These are phyloP conservation scores for Postia placenta DNA, from an alignment of 768 basidiomycete genomes.

Conservation along the genomic window DNA sequence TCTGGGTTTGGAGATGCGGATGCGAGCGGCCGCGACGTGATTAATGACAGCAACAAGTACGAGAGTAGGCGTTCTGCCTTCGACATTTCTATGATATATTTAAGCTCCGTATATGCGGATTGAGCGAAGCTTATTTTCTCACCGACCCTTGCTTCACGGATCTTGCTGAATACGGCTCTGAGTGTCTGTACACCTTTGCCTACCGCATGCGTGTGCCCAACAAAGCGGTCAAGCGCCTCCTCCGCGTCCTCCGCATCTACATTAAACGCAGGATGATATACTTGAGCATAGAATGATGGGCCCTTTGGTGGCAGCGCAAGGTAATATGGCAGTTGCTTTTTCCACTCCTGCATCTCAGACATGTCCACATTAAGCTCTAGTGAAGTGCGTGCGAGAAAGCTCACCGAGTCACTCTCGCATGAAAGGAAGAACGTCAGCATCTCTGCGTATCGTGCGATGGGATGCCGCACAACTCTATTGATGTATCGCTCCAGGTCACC, in stretches of 20 bases:
- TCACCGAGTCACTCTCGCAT: conserved; percentile 68
- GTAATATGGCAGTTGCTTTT: conserved; percentile 52
- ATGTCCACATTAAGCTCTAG: too few species aligned
- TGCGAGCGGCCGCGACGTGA: conserved; percentile 60
- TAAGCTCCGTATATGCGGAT: too few species aligned
- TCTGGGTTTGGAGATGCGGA: conserved; percentile 35
- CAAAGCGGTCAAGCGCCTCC: conserved; percentile 55
- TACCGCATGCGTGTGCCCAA: conserved; percentile 56
- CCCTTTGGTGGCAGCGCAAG: conserved; percentile 61
- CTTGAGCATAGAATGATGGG: conserved; percentile 68
- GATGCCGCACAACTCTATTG: conserved; percentile 62
- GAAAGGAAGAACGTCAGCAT: conserved; percentile 75
- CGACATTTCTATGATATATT: conserved; percentile 64
- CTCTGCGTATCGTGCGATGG: conserved; percentile 72
- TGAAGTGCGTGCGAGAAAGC: conserved; percentile 22
- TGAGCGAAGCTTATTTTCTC: too few species aligned
- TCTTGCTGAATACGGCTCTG: conserved; percentile 52
- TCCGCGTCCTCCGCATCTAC: conserved; percentile 67
- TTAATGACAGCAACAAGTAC: conserved; percentile 66
- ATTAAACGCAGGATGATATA: conserved; percentile 84
- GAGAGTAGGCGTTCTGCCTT: conserved; percentile 70
- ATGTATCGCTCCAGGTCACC: conserved; percentile 81
- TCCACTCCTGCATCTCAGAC: conserved; percentile 57
- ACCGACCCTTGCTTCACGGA: conserved; percentile 69
- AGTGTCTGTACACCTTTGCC: conserved; percentile 65